phyloP scores from a whole-genome alignment of 768 basidiomycete species.

The Boletus edulis region DNA sequence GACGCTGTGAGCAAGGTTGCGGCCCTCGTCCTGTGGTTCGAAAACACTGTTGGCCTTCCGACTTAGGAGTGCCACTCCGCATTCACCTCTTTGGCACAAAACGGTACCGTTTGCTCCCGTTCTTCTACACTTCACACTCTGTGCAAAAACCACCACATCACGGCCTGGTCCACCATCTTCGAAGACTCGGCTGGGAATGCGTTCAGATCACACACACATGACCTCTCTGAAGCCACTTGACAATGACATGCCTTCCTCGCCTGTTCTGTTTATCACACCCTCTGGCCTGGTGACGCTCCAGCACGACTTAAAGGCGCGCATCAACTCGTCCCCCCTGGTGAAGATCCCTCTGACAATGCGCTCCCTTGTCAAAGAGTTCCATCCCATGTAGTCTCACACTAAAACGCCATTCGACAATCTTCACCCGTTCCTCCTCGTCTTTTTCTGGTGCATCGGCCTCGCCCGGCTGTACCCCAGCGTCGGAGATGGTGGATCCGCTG shows the following conservation, averaged over 20 bases:
- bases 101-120: too few species aligned
- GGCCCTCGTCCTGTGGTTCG: conserved; percentile 66
- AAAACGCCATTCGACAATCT: conserved; percentile 62
- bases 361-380: conserved; percentile 22
- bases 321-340: conserved; percentile 22
- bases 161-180: conserved; percentile 15
- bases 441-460: conserved; percentile 13
- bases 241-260: conserved; percentile 23
- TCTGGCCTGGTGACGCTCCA: conserved; percentile 28
- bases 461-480: conserved; percentile 9
- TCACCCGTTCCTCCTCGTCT: conserved; percentile 18
- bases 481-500: conserved; percentile 23
- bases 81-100: conserved; percentile 15
- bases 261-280: conserved; percentile 26
- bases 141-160: conserved; percentile 16
- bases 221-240: conserved; percentile 15
- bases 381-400: conserved; percentile 16
- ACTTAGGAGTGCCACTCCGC: conserved; percentile 3
- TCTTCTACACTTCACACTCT: conserved; percentile 13
- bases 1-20: conserved; percentile 72
- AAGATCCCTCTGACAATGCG: conserved; percentile 10
- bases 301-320: conserved; percentile 31
- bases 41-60: conserved; percentile 61
- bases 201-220: conserved; percentile 12
- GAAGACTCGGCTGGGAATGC: conserved; percentile 4